phyloP scores from a whole-genome alignment of 139 green algal genomes.

The Tetraselmis striata region DNA sequence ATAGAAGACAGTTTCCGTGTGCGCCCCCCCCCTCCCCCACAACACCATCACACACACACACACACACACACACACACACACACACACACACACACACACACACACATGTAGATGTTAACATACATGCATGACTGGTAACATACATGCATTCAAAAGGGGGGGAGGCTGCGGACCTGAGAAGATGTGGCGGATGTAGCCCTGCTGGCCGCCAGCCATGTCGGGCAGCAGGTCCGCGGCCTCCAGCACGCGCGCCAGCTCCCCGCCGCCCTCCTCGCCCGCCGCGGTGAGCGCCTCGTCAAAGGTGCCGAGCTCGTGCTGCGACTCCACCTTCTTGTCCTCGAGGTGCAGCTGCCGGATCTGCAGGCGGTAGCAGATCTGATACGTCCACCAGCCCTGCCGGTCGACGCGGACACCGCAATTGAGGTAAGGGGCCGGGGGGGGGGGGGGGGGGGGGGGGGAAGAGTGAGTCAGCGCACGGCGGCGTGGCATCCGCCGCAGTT shows the following conservation, averaged over 20 bases:
- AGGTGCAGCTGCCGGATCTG: not conserved
- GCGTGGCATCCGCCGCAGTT: too few relatives aligned
- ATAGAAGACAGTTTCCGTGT: too few relatives aligned
- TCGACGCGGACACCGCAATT: not conserved
- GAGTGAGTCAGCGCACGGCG: too few relatives aligned
- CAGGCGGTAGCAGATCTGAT: not conserved
- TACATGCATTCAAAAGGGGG: not conserved
- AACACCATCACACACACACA: too few relatives aligned
- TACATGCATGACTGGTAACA: too few relatives aligned
- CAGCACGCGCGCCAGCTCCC: not conserved
- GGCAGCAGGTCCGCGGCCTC: not conserved
- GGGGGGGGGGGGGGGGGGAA: too few relatives aligned
- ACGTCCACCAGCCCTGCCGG: not conserved
- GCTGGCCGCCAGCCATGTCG: not conserved
- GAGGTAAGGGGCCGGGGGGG: too few relatives aligned
- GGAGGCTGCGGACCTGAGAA: not conserved
- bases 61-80: too few relatives aligned
- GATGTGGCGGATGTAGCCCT: not conserved
- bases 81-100: too few relatives aligned
- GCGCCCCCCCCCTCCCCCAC: too few relatives aligned
- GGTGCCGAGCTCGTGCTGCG: not conserved
- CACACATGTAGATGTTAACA: too few relatives aligned
- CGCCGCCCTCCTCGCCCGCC: not conserved
- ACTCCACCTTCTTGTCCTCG: not conserved
- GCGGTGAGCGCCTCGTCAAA: not conserved